phyloP scores from a whole-genome alignment of 2,329 filamentous ascomycete species.

The Colletotrichum sp. region DNA sequence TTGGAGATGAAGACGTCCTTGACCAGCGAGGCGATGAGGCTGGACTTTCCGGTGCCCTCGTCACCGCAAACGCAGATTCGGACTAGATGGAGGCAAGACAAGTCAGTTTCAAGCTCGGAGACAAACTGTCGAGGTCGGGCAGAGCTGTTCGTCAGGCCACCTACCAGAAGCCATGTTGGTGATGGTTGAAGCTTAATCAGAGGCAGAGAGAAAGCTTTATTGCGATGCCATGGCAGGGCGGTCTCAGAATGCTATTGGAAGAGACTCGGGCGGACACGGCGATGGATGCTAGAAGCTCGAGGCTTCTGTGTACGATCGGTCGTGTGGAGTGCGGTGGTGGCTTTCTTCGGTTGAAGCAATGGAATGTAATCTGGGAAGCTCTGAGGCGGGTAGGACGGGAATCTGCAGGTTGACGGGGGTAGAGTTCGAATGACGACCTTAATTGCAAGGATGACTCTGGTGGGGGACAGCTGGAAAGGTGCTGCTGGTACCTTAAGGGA shows the following conservation, averaged over 20 bases:
- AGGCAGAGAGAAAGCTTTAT: not conserved
- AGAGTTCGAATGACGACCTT: slow-evolving; percentile 19
- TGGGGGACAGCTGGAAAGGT: not conserved
- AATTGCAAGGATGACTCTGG: slow-evolving; percentile 13
- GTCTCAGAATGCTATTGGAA: not conserved
- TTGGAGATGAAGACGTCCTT: slow-evolving; percentile 96
- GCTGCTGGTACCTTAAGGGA: not conserved
- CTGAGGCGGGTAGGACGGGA: slow-evolving; percentile 10
- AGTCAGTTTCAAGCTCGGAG: slow-evolving; percentile 10
- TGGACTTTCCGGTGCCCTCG: slow-evolving; percentile 89
- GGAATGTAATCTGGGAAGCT: slow-evolving; percentile 1
- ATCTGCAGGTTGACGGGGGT: slow-evolving; percentile 16
- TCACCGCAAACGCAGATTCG: slow-evolving; percentile 97
- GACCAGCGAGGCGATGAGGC: slow-evolving; percentile 91
- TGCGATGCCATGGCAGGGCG: slow-evolving; percentile 12
- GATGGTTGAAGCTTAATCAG: not conserved
- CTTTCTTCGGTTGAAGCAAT: not conserved
- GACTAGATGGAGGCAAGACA: slow-evolving; percentile 50
- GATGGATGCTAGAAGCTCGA: not conserved
- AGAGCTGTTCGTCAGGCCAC: slow-evolving; percentile 9
- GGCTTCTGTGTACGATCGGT: not conserved
- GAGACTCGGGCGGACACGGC: not conserved
- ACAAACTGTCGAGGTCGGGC: not conserved
- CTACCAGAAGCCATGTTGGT: slow-evolving; percentile 23
- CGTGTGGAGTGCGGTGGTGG: not conserved